phyloP scores from a whole-genome alignment of 345 rosid genomes.

The Turnera subulata region DNA sequence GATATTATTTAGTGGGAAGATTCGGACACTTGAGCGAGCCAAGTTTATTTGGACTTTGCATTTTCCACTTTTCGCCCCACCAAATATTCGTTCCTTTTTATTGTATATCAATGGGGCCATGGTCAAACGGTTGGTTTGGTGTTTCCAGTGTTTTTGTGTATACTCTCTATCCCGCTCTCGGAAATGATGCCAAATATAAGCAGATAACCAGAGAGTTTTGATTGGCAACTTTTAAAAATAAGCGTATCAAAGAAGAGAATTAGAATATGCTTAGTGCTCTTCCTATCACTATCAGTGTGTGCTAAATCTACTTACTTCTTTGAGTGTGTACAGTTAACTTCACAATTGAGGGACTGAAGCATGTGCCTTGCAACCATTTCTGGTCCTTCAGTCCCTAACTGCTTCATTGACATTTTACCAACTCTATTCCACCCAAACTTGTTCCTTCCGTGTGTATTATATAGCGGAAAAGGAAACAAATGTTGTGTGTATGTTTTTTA shows the following conservation, averaged over 20 bases:
- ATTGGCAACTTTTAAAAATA: not conserved
- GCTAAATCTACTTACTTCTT: not conserved
- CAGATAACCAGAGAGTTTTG: not conserved
- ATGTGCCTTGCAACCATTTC: conserved; percentile 15
- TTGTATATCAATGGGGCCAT: conserved; percentile 27
- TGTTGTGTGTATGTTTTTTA: too few relatives aligned
- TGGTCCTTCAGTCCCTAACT: conserved; percentile 8
- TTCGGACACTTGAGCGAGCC: conserved; percentile 20
- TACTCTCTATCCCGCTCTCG: not conserved
- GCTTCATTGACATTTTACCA: conserved; percentile 17
- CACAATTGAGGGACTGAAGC: conserved; percentile 5
- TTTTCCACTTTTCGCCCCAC: conserved; percentile 9
- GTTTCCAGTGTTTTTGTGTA: conserved; percentile 29
- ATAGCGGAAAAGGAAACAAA: too few relatives aligned
- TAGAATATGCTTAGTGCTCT: conserved; percentile 1
- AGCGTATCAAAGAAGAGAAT: not conserved
- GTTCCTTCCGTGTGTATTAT: too few relatives aligned
- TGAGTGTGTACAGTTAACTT: too few relatives aligned
- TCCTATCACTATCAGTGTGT: not conserved
- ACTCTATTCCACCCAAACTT: conserved; percentile 9
- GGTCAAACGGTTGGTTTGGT: conserved; percentile 55
- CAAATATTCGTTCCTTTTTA: conserved; percentile 32
- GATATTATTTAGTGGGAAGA: conserved; percentile 11
- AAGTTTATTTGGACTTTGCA: conserved; percentile 28
- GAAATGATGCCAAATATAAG: not conserved